A percentile compares a stretch with the other conserved stretches of the same genome.
These are phyloP conservation scores for Cryphonectria carpinicola DNA, from an alignment of 2,329 filamentous ascomycete genomes.

Conservation along the genomic window DNA sequence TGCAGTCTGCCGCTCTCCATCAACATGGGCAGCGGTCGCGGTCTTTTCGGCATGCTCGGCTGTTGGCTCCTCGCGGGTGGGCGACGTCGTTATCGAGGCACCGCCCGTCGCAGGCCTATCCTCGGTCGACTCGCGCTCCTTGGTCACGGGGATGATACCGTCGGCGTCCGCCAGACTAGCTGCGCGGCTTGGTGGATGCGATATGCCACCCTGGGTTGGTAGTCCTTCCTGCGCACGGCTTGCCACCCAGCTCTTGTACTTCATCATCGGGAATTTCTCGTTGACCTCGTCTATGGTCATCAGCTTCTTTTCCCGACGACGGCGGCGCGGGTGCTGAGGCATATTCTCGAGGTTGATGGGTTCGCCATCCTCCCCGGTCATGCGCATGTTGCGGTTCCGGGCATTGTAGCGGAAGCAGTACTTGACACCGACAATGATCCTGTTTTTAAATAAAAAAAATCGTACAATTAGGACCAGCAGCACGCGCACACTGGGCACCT, in stretches of 20 bases:
- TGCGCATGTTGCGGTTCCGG: constrained; percentile 79
- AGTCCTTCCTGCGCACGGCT: constrained; percentile 82
- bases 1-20: neutral
- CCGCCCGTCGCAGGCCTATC: constrained; percentile 41
- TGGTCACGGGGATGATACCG: constrained; percentile 53
- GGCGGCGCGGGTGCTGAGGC: constrained; percentile 80
- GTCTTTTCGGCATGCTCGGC: constrained; percentile 25
- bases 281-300: constrained; percentile 99
- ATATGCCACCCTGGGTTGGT: constrained; percentile 82
- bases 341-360: constrained; percentile 86
- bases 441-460: constrained; percentile 46
- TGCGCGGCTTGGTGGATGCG: constrained; percentile 71
- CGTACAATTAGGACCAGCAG: constrained; percentile 33
- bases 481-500: neutral
- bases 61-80: constrained; percentile 25
- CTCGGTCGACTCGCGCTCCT: constrained; percentile 51
- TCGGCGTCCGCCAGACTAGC: constrained; percentile 73
- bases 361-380: constrained; percentile 75
- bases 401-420: constrained; percentile 99
- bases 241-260: constrained; percentile 95
- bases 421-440: constrained; percentile 99
- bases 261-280: constrained; percentile 90
- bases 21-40: neutral
- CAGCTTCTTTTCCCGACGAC: constrained; percentile 93
- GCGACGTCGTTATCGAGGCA: constrained; percentile 37